Percentiles rank a stretch among this genome's conserved stretches.
Conservation (phyloP, 2,329 filamentous ascomycete genomes). For the Colletotrichum sp. region DNA sequence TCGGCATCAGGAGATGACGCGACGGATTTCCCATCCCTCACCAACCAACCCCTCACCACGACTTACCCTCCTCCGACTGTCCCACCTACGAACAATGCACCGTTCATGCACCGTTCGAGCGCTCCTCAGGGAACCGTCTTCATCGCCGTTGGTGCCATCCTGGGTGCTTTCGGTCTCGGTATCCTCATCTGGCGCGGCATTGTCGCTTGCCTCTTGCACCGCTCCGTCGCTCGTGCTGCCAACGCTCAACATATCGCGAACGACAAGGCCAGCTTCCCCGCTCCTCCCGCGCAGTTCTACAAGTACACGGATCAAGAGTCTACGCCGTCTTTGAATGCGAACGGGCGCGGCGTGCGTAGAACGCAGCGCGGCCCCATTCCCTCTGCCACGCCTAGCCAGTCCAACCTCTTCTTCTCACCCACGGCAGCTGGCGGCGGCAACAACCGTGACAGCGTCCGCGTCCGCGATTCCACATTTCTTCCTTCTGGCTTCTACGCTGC, state of each 20-base stretch:
- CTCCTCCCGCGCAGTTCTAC: constrained; percentile 65
- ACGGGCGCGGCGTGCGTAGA: constrained; percentile 55
- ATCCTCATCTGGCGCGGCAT: constrained; percentile 88
- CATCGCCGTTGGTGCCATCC: constrained; percentile 87
- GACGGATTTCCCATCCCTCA: constrained; percentile 47
- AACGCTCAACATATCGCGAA: constrained; percentile 73
- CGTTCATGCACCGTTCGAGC: constrained; percentile 88
- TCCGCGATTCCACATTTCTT: constrained; percentile 78
- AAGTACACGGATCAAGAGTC: constrained; percentile 67
- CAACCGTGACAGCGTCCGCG: constrained; percentile 54
- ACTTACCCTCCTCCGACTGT: constrained; percentile 77
- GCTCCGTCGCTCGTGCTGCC: constrained; percentile 87
- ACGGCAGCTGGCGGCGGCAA: constrained; percentile 73
- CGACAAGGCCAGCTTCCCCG: constrained; percentile 70
- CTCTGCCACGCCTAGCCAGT: constrained; percentile 64
- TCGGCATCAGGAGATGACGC: constrained; percentile 26
- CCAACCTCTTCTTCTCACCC: constrained; percentile 92
- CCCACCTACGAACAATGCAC: constrained; percentile 82
- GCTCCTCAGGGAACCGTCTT: constrained; percentile 95
- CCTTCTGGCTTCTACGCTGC: constrained; percentile 92
- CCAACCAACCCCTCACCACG: constrained; percentile 42
- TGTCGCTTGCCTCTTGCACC: constrained; percentile 89
- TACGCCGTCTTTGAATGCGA: constrained; percentile 54
- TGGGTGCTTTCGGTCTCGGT: constrained; percentile 82
- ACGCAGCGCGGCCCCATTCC: constrained; percentile 57